Evolutionary conservation across 805 yeast genomes (phyloP).

Genomic region (Maudiozyma saulgeensis): DNA sequence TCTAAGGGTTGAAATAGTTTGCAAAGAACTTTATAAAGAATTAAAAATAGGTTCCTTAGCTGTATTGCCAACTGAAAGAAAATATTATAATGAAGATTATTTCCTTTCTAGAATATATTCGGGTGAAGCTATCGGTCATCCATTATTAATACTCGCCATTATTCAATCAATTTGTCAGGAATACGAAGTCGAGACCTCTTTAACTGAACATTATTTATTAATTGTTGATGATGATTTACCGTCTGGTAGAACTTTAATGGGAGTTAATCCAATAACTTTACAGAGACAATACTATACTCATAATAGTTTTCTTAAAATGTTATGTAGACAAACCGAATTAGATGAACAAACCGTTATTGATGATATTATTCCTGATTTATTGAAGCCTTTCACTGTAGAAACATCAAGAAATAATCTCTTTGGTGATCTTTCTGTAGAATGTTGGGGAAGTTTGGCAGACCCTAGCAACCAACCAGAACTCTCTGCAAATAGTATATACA

Average conservation of each 20-base stretch:
- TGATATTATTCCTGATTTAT: background rate
- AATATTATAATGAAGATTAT: slow-evolving; percentile 13
- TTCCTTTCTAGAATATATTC: slow-evolving; percentile 20
- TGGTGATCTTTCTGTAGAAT: too few species aligned
- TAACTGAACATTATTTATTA: slow-evolving; percentile 11
- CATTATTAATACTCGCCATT: slow-evolving; percentile 15
- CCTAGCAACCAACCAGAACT: too few species aligned
- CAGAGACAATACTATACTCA: too few species aligned
- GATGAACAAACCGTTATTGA: background rate
- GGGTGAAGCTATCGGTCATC: slow-evolving; percentile 17
- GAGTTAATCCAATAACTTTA: too few species aligned
- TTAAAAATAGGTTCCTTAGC: background rate
- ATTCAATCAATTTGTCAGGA: slow-evolving; percentile 13
- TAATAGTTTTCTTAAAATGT: too few species aligned
- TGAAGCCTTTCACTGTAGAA: background rate
- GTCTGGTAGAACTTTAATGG: background rate
- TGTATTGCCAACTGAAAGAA: background rate
- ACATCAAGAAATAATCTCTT: background rate
- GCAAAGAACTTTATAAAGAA: background rate
- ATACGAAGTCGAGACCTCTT: slow-evolving; percentile 9
- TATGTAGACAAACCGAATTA: background rate
- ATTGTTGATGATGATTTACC: slow-evolving; percentile 1
- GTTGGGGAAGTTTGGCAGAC: too few species aligned
- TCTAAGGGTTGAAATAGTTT: background rate
- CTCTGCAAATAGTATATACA: too few species aligned